Base-by-base conservation (phyloP, 345 rosid species). In the Sisymbrium altissimum region DNA sequence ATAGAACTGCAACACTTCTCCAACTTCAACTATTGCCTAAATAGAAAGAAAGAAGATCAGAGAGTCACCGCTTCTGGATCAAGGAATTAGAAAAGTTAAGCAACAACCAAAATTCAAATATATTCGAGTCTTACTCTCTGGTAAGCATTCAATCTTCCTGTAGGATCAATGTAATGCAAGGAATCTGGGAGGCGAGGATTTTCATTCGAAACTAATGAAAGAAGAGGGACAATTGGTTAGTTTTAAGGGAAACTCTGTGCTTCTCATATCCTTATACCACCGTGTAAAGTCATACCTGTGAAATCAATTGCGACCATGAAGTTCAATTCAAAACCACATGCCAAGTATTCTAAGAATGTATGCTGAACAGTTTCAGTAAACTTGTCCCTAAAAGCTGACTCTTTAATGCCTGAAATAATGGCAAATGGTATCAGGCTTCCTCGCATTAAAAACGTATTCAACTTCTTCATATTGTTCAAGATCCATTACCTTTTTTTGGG, bases 271-370 rank as follows among this genome's bases (percentile, higher is more conserved):
- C 8, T 38, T 30, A 49, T 19, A 50, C 33, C 43, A 66, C 10
- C 33, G 27, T 39, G 50, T 57, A 69, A 70, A 32, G 54, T 50
- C 60, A 46, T 79, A 94, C 98, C 98, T 1, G 98, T 94, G 79
- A 89, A 94, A 85, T 94, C 98, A 73, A 94, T 74, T 59, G 98
- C 98, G 68, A 89, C 91, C 97, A 94, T 94, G 86, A 91, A 91
- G 82, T 88, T 91, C 66, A 94, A 79, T 77, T 94, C 95, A 40
- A 83, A 94, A 66, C 98, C 98, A 38, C 78, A 87, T 29, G 83
- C 85, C 84, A 91, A 71, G 83, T 91, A 94, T 68, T 94, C 98
- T 62, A 94, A 81, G 80, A 94, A 94, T 44, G 96, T 86, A 66
- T 83, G 73, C 74, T 87, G 89, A 58, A 77, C 76, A 45, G 86